phyloP scores from a whole-genome alignment of 805 yeast genomes.

The Danielia oregonensis region DNA sequence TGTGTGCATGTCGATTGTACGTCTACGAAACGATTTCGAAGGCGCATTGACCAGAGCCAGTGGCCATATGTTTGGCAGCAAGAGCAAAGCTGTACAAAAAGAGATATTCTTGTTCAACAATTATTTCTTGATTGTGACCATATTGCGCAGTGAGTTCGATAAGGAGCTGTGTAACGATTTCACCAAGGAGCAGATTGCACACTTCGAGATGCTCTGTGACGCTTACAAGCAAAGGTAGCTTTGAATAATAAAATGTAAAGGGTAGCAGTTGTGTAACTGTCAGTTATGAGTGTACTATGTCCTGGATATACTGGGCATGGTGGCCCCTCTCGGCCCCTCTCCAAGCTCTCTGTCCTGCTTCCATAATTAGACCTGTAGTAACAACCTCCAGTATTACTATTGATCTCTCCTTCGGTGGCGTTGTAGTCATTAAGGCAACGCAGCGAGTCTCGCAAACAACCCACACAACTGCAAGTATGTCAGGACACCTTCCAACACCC shows the following conservation, averaged over 20 bases:
- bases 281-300: no score
- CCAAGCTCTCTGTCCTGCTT: no score
- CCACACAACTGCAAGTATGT: slow-evolving; percentile 85
- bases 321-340: no score
- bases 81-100: slow-evolving; percentile 41
- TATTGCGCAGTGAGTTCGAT: slow-evolving; percentile 41
- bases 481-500: slow-evolving; percentile 89
- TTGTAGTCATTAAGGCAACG: slow-evolving; percentile 5
- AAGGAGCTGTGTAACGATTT: slow-evolving; percentile 18
- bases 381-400: no score
- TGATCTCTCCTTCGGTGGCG: no score
- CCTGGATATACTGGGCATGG: no score
- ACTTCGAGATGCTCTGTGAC: slow-evolving; percentile 37
- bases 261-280: no score
- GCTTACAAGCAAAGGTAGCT: slow-evolving; percentile 28
- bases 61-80: slow-evolving; percentile 32
- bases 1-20: slow-evolving; percentile 58
- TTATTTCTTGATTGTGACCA: slow-evolving; percentile 59
- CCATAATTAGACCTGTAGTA: no score
- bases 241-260: no score
- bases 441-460: slow-evolving; percentile 58
- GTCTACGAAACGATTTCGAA: slow-evolving; percentile 80
- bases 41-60: slow-evolving; percentile 69
- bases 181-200: slow-evolving; percentile 34
- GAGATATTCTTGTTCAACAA: slow-evolving; percentile 76